Base-by-base conservation (phyloP, 129 eudicot genomes). In the Centrapalus pauciflorus region DNA sequence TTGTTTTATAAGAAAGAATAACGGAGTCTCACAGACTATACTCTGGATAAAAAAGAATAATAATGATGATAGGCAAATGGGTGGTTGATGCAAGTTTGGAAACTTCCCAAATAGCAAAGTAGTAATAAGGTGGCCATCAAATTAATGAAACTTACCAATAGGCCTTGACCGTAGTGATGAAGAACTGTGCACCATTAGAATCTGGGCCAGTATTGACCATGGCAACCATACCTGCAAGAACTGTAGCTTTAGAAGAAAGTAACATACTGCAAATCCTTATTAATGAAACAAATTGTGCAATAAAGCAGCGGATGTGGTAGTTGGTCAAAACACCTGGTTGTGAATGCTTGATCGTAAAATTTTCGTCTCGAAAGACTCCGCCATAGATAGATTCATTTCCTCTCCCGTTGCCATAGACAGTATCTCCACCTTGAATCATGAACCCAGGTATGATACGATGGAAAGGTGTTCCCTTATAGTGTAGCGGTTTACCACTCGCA, bases 361-460 rank as follows among this genome's bases (percentile, higher is more conserved):
- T 88, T 80, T 92, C 98, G 43, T 92, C 95, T 7, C 76, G 85
- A 46, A 92, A 92, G 5, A 82, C 66, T 64, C 87, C 90, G 54
- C 96, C 96, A 64, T 83, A 92, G 14, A 92, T 92, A 23, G 98
- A 92, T 34, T 64, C 79, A 16, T 87, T 86, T 34, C 98, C 98
- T 74, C 75, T 88, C 14, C 96, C 96, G 28, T 92, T 81, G 10
- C 91, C 89, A 41, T 54, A 67, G 29, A 75, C 79, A 4, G 82
- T 85, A 72, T 92, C 98, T 77, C 98, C 98, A 20, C 96, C 96
- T 88, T 92, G 98, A 76, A 88, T 83, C 96, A 92, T 92, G 85
- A 92, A 88, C 54, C 96, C 98, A 6, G 98, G 98, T 58, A 92
- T 92, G 55, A 92, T 85, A 40, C 98, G 95, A 79, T 87, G 98